Percentiles rank a stretch among this genome's conserved stretches.
Conservation (phyloP, 768 basidiomycete species). For the Tricholoma furcatifolium region DNA sequence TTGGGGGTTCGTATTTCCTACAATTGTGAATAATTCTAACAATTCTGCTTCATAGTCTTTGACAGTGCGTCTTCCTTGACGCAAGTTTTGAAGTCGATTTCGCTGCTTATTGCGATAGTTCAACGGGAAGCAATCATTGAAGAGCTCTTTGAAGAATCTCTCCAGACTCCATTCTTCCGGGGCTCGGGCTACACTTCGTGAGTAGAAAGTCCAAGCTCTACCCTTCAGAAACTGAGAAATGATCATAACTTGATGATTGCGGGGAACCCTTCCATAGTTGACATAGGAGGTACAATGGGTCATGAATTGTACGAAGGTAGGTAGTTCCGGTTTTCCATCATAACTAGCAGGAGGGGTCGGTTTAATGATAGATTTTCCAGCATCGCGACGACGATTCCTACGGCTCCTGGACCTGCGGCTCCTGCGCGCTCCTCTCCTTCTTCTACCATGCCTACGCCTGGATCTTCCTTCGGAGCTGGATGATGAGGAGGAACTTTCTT, state of each 20-base stretch:
- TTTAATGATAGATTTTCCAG: conserved; percentile 12
- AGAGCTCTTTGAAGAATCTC: conserved; percentile 5
- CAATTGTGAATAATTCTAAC: conserved; percentile 24
- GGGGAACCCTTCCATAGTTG: conserved; percentile 3
- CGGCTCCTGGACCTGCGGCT: background rate
- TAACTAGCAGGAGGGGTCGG: conserved; percentile 18
- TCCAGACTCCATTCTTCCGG: conserved; percentile 1
- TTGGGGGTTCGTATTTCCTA: conserved; percentile 22
- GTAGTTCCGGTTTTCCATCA: conserved; percentile 10
- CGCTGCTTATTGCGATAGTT: conserved; percentile 27
- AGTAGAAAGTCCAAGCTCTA: conserved; percentile 1
- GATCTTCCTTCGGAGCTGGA: no score
- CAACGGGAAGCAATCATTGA: conserved; percentile 12
- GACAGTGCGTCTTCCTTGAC: conserved; percentile 25
- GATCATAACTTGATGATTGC: background rate
- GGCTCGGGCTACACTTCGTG: background rate
- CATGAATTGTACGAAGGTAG: conserved; percentile 14
- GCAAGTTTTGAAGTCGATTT: conserved; percentile 16
- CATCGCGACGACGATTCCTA: background rate
- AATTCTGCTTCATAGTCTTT: conserved; percentile 30
- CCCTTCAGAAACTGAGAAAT: background rate
- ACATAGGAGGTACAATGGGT: conserved; percentile 18
- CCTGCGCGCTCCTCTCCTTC: no score
- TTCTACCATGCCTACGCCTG: no score
- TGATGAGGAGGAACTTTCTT: background rate